Evolutionary conservation across 23 red algal genomes (phyloP), one percentile per base, ranked within the genome.

Genomic region (Porphyridium purpureum): DNA sequence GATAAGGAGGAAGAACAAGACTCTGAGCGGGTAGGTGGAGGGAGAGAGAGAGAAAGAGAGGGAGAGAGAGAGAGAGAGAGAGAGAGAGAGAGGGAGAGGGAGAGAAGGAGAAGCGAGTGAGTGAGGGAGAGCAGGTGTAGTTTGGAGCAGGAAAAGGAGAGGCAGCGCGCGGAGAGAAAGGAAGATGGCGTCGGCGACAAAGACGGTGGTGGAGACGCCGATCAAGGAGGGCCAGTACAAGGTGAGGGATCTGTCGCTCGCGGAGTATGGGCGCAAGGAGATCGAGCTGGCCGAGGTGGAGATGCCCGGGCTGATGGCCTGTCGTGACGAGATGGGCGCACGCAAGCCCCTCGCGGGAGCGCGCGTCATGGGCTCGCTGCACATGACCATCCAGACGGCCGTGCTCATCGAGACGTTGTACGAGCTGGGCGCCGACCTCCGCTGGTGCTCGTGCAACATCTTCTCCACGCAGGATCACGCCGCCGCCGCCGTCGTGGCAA

Each of bases 361-460:
- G 3, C 68, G 81, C 47, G 80, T 94, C 7, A 82, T 82, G 67
- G 88, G 88, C 29, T 94, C 88, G 2, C 59, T 94, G 27, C 88
- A 94, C 63, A 94, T 94, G 88, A 94, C 88, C 34, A 74, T 94
- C 24, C 88, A 94, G 59, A 94, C 88, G 3, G 88, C 78, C 24
- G 88, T 94, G 26, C 69, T 94, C 20, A 94, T 94, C 52, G 88
- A 94, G 65, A 94, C 88, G 7, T 66, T 94, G 38, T 74, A 80
- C 47, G 77, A 80, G 55, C 62, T 94, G 24, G 88, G 88, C 6
- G 88, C 78, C 47, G 77, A 83, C 41, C 65, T 94, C 22, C 70
- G 88, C 33, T 94, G 88, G 88, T 94, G 88, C 75, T 85, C 79
- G 14, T 94, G 88, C 74, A 94, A 94, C 47, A 94, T 94, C 54